Percentiles rank a stretch among this genome's conserved stretches.
phyloP scores from a whole-genome alignment of 208 protist species.

The Porcisia hertigi region DNA sequence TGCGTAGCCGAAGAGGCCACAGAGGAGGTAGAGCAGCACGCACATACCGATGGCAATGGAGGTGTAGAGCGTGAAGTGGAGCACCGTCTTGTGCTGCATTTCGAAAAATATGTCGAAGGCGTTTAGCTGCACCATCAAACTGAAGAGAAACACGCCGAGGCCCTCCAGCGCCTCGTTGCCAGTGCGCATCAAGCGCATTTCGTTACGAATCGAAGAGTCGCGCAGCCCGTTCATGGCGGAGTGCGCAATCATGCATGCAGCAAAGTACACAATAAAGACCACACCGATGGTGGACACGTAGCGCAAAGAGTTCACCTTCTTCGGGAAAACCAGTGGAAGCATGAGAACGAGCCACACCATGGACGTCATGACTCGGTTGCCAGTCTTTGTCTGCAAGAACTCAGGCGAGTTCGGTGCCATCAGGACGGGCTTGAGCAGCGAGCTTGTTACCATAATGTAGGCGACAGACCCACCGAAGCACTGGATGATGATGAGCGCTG shows the following conservation, averaged over 20 bases:
- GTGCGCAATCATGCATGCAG: constrained; percentile 57
- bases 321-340: constrained; percentile 65
- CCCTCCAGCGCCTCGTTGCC: constrained; percentile 57
- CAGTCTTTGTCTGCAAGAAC: constrained; percentile 38
- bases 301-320: constrained; percentile 67
- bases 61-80: constrained; percentile 38
- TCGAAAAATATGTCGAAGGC: constrained; percentile 57
- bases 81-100: constrained; percentile 45
- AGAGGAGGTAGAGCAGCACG: constrained; percentile 52
- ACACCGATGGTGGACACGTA: constrained; percentile 67
- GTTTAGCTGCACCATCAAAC: constrained; percentile 42
- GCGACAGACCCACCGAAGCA: constrained; percentile 56
- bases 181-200: constrained; percentile 34
- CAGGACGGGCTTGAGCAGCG: constrained; percentile 47
- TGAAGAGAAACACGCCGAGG: constrained; percentile 52
- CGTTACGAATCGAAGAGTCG: constrained; percentile 30
- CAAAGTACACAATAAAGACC: constrained; percentile 66
- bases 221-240: constrained; percentile 32
- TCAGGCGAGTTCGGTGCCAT: constrained; percentile 19
- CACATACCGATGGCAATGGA: constrained; percentile 42
- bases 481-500: constrained; percentile 44
- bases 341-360: constrained; percentile 58
- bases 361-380: constrained; percentile 48
- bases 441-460: constrained; percentile 59
- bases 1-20: constrained; percentile 64